Base-by-base conservation (phyloP, 2,329 filamentous ascomycete genomes). In the Colletotrichum tabaci region DNA sequence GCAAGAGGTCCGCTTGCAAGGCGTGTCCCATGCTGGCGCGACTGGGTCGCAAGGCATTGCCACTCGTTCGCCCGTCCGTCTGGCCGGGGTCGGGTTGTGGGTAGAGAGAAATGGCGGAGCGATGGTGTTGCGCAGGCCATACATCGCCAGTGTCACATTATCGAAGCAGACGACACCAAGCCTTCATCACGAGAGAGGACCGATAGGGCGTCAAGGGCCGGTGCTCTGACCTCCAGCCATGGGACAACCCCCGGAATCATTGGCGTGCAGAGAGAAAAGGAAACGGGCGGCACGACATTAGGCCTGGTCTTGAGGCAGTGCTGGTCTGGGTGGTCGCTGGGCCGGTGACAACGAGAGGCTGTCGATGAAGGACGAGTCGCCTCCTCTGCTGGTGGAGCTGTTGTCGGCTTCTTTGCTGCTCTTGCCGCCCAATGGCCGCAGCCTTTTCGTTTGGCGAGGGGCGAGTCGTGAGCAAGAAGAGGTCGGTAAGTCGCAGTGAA, bases 281-380 rank as follows among this genome's bases (percentile, higher is more conserved):
- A 46, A 53, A 53, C 47, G 50, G 40, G 40, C 30, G 35, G 62
- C 62, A 26, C 65, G 58, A 60, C 53, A 49, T 46, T 35, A 30
- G 44, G 65, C 68, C 58, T 71, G 52, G 58, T 58, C 47, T 13
- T 64, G 78, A 80, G 76, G 79, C 79, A 77, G 76, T 77, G 77
- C 74, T 64, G 72, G 79, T 79, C 67, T 77, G 76, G 74, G 71
- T 71, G 67, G 71, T 73, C 56, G 61, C 69, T 66, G 75, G 57
- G 64, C 71, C 67, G 30, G 67, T 60, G 56, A 26, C 73, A 79
- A 80, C 55, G 78, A 81, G 79, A 80, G 80, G 80, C 73, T 76
- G 66, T 79, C 66, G 73, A 53, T 74, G 75, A 78, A 74, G 77
- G 78, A 77, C 79, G 74, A 76, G 75, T 76, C 35, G 76, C 69